Conservation (phyloP, 2,329 filamentous ascomycete species). For the Ramularia endophylla region DNA sequence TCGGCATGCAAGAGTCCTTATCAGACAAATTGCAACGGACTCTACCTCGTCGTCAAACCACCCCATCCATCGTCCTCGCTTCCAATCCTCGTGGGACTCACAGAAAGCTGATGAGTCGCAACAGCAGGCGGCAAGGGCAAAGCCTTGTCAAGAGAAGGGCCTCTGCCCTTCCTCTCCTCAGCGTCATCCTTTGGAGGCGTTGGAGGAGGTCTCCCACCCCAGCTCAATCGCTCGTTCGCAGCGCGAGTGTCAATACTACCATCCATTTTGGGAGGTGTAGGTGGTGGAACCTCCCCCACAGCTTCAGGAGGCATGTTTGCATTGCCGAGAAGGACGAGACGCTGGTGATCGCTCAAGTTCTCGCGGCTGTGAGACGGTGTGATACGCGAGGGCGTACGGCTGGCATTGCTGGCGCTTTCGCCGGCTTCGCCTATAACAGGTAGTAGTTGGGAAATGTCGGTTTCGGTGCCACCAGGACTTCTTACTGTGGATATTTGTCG, state of each 20-base stretch:
- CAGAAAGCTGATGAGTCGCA: constrained; percentile 12
- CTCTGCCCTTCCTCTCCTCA: constrained; percentile 7
- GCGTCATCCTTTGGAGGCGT: constrained; percentile 41
- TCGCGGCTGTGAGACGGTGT: constrained; percentile 23
- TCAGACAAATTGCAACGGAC: too few relatives aligned
- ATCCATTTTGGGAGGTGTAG: constrained; percentile 29
- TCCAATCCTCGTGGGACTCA: constrained; percentile 16
- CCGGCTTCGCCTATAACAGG: constrained; percentile 89
- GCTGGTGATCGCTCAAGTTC: constrained; percentile 7
- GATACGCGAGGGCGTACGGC: constrained; percentile 19
- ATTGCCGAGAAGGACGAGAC: constrained; percentile 18
- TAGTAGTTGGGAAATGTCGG: constrained; percentile 50
- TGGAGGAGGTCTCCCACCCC: constrained; percentile 34
- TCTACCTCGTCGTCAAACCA: constrained; percentile 15
- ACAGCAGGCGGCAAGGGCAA: constrained; percentile 23
- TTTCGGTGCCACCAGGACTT: constrained; percentile 52
- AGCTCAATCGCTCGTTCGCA: constrained; percentile 19
- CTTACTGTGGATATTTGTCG: constrained; percentile 53
- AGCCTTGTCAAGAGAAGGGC: constrained; percentile 20
- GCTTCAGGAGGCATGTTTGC: constrained; percentile 22
- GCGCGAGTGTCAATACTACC: constrained; percentile 15
- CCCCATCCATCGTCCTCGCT: background rate
- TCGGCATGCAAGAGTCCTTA: background rate
- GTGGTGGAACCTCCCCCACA: constrained; percentile 27
- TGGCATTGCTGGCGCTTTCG: constrained; percentile 59